Percentiles rank a stretch among this genome's conserved stretches.
Conservation (phyloP, 768 basidiomycete genomes). For the Lactarius quietus region DNA sequence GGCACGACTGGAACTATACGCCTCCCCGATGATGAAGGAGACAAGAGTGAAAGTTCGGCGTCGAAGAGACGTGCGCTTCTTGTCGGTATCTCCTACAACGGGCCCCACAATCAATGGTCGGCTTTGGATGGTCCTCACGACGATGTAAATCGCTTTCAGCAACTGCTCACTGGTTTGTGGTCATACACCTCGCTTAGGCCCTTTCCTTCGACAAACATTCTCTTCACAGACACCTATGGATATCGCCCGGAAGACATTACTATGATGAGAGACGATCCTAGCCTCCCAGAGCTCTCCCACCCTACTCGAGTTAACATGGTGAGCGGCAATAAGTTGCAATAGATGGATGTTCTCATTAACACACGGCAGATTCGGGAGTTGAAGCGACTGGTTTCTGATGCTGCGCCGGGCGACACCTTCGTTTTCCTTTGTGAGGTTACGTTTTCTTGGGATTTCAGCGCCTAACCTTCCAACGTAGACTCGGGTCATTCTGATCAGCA, state of each 20-base stretch:
- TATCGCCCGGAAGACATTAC: constrained; percentile 23
- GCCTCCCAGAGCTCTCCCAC: background rate
- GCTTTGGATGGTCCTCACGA: constrained; percentile 6
- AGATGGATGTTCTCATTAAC: background rate
- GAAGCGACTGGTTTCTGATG: constrained; percentile 23
- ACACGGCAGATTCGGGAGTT: constrained; percentile 23
- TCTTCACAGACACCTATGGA: constrained; percentile 17
- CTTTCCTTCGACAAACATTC: background rate
- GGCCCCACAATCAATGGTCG: background rate
- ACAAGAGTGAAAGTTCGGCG: background rate
- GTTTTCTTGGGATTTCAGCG: background rate
- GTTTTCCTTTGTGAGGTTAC: constrained; percentile 30
- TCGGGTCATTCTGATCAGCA: constrained; percentile 30
- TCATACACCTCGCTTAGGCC: too few relatives aligned
- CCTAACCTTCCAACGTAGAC: constrained; percentile 12
- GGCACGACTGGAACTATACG: background rate
- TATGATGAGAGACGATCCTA: constrained; percentile 19
- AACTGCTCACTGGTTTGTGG: constrained; percentile 15
- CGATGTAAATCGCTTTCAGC: constrained; percentile 13
- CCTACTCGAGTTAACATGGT: constrained; percentile 26
- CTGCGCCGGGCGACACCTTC: constrained; percentile 27
- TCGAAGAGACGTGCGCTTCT: constrained; percentile 19
- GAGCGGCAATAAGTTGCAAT: background rate
- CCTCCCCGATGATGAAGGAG: background rate
- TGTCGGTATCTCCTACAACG: constrained; percentile 21